Conservation (phyloP, 371 early-diverging fungal genomes). For the Mortierella sp. region DNA sequence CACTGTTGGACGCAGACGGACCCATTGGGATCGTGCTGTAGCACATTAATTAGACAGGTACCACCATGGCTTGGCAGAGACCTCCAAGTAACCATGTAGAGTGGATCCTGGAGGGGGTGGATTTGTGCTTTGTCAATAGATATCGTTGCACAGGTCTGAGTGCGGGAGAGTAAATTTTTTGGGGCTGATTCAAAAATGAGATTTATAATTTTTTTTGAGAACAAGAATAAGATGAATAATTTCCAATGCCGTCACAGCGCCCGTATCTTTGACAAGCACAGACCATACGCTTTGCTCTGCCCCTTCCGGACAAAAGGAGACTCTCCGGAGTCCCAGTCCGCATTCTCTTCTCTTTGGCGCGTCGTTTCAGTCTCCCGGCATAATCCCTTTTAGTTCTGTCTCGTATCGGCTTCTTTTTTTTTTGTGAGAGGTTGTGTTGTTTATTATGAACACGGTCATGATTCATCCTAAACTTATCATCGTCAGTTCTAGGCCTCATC, state of each 20-base stretch:
- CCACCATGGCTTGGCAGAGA: too few species aligned
- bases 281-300: background rate
- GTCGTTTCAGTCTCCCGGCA: background rate
- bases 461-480: too few species aligned
- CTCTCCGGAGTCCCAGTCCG: too few species aligned
- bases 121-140: background rate
- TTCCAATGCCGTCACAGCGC: too few species aligned
- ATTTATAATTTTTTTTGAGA: background rate
- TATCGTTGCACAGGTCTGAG: background rate
- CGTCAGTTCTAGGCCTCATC: constrained; percentile 25
- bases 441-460: background rate
- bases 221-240: background rate
- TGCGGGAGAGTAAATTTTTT: background rate
- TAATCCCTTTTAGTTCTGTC: background rate
- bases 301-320: too few species aligned
- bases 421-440: background rate
- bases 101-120: too few species aligned
- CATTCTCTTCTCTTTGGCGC: background rate
- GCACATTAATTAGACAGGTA: too few species aligned
- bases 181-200: background rate
- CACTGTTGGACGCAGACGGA: too few species aligned
- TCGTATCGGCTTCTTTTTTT: too few species aligned
- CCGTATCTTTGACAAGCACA: background rate
- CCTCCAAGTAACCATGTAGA: too few species aligned
- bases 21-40: too few species aligned